phyloP scores from a whole-genome alignment of 768 basidiomycete species.

The Phylloporus sp. region DNA sequence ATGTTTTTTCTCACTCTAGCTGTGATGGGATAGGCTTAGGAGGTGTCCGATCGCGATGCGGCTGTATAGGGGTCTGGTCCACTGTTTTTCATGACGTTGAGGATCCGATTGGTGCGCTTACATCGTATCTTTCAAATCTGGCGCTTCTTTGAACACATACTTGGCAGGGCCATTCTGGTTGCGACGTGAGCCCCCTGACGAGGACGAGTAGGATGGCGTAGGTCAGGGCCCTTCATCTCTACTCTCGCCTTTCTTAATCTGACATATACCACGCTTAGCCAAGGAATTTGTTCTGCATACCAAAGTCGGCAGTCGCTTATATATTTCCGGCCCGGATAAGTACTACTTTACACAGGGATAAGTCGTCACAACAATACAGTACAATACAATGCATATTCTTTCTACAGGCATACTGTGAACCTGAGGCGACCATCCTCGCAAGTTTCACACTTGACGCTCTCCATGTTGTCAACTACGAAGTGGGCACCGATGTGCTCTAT shows the following conservation, averaged over 20 bases:
- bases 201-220: slow-evolving; percentile 14
- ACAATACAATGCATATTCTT: not conserved
- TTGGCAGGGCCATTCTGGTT: slow-evolving; percentile 29
- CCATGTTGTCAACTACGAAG: slow-evolving; percentile 54
- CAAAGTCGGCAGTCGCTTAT: not conserved
- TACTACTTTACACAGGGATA: slow-evolving; percentile 1
- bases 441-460: slow-evolving; percentile 40
- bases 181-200: slow-evolving; percentile 23
- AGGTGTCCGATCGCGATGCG: slow-evolving; percentile 53
- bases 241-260: not conserved
- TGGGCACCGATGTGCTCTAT: slow-evolving; percentile 56
- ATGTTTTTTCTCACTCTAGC: slow-evolving; percentile 29
- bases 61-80: slow-evolving; percentile 54
- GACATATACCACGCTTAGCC: not conserved
- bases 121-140: not conserved
- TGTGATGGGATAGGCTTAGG: slow-evolving; percentile 64
- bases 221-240: not conserved
- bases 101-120: slow-evolving; percentile 43
- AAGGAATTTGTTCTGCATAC: not conserved
- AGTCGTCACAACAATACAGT: not conserved
- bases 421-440: slow-evolving; percentile 40
- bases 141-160: not conserved
- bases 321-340: not conserved
- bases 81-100: slow-evolving; percentile 43
- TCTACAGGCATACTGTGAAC: slow-evolving; percentile 37